Base-by-base conservation (phyloP, 2,329 filamentous ascomycete species). In the Sporothrix phasma region DNA sequence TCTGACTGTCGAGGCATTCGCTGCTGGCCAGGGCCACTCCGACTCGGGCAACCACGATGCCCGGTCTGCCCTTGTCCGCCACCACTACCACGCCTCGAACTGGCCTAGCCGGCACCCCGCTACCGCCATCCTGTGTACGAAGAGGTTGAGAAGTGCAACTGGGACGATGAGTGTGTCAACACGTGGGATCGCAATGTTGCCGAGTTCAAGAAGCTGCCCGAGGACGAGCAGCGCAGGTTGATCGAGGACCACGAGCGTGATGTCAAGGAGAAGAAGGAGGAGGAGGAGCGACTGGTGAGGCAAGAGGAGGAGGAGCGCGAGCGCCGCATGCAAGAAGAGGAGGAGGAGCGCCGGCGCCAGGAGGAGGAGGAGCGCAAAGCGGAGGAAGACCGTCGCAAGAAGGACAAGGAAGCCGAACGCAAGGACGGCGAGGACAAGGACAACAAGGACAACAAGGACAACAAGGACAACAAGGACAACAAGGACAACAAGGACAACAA, bases 41-140 rank as follows among this genome's bases (percentile, higher is more conserved):
- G 83, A 89, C 71, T 88, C 86, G 0, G 87, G 87, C 15, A 89
- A 86, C 69, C 87, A 89, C 73, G 81, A 87, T 61, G 80, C 86
- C 1, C 79, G 85, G 60, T 80, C 80, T 22, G 87, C 88, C 1
- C 77, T 90, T 1, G 86, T 90, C 26, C 88, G 86, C 73, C 88
- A 90, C 71, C 86, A 89, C 73, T 90, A 89, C 70, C 88, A 90
- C 72, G 88, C 88, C 0, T 89, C 86, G 1, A 82, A 84, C 65
- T 90, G 88, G 88, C 88, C 87, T 2, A 82, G 80, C 61, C 78
- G 78, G 2, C 87, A 90, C 71, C 86, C 1, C 79, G 87, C 34
- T 88, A 81, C 74, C 85, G 78, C 54, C 87, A 90, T 71, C 86
- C 86, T 1, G 82, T 85, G 62, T 88, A 86, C 70, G 87, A 85